Evolutionary conservation across 2,329 filamentous ascomycete species (phyloP).

Genomic region (Neoascochyta sp.): DNA sequence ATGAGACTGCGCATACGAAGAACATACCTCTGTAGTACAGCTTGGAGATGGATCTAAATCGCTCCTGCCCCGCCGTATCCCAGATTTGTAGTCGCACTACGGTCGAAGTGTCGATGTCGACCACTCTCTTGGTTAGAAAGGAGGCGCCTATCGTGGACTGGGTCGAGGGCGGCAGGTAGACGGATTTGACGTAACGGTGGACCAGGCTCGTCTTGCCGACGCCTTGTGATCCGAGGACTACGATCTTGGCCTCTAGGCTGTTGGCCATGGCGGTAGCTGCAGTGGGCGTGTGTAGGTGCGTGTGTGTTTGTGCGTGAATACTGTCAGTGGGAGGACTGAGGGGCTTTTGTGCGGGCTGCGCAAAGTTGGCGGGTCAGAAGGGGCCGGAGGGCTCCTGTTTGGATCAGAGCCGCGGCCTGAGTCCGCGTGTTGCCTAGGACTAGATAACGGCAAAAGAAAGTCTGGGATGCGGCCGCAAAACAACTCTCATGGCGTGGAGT

Average conservation of each 20-base stretch:
- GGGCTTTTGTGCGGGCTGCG: background rate
- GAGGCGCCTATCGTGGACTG: conserved; percentile 51
- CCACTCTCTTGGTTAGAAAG: conserved; percentile 62
- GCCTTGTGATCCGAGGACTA: conserved; percentile 74
- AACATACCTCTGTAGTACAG: conserved; percentile 75
- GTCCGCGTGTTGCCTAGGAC: too few relatives aligned
- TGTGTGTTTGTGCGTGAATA: background rate
- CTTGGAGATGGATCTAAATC: conserved; percentile 89
- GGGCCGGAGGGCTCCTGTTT: conserved; percentile 1
- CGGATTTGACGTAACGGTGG: conserved; percentile 70
- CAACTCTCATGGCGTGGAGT: conserved; percentile 31
- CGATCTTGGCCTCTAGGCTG: conserved; percentile 75
- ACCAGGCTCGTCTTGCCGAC: conserved; percentile 78
- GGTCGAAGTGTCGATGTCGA: conserved; percentile 78
- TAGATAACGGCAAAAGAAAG: conserved; percentile 17
- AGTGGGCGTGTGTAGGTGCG: background rate
- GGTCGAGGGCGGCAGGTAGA: conserved; percentile 58
- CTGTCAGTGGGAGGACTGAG: background rate
- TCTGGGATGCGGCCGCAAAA: conserved; percentile 16
- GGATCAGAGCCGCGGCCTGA: conserved; percentile 4
- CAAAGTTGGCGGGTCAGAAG: background rate
- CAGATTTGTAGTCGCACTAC: conserved; percentile 90
- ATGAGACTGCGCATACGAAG: too few relatives aligned
- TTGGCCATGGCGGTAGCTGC: conserved; percentile 23
- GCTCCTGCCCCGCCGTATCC: conserved; percentile 94